Percentiles rank a stretch among this genome's conserved stretches.
Conservation (phyloP, 257 asterid genomes). For the Fraxinus americana region DNA sequence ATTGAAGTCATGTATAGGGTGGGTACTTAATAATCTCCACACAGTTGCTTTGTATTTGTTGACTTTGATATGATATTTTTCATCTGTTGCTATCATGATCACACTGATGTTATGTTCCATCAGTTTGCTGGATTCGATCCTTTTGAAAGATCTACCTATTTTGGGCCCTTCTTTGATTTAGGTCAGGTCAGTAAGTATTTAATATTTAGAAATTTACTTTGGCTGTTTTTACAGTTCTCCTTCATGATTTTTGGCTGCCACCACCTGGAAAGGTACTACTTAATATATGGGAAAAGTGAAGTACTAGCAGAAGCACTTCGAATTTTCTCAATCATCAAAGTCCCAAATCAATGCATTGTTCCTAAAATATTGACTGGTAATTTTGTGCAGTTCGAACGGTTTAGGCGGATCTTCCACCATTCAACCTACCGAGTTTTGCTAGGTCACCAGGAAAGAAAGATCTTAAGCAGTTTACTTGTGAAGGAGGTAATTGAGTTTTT, state of each 20-base stretch:
- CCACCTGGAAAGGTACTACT: background rate
- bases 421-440: conserved; percentile 86
- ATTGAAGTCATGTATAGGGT: conserved; percentile 97
- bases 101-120: conserved; percentile 17
- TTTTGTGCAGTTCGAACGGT: conserved; percentile 75
- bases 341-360: conserved; percentile 2
- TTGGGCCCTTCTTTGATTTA: conserved; percentile 91
- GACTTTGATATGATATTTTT: conserved; percentile 14
- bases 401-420: conserved; percentile 91
- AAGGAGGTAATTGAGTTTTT: conserved; percentile 59
- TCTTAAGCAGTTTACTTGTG: conserved; percentile 79
- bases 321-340: background rate
- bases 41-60: conserved; percentile 14
- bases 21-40: conserved; percentile 46
- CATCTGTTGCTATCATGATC: background rate
- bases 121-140: conserved; percentile 99
- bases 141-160: conserved; percentile 90
- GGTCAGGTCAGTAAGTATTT: conserved; percentile 71
- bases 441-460: conserved; percentile 84
- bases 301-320: conserved; percentile 1
- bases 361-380: conserved; percentile 14
- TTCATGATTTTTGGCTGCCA: background rate
- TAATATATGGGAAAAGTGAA: conserved; percentile 4
- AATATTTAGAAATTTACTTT: background rate
- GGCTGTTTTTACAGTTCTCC: background rate